phyloP scores from a whole-genome alignment of 139 green algal species.

The Gonium pectorale region DNA sequence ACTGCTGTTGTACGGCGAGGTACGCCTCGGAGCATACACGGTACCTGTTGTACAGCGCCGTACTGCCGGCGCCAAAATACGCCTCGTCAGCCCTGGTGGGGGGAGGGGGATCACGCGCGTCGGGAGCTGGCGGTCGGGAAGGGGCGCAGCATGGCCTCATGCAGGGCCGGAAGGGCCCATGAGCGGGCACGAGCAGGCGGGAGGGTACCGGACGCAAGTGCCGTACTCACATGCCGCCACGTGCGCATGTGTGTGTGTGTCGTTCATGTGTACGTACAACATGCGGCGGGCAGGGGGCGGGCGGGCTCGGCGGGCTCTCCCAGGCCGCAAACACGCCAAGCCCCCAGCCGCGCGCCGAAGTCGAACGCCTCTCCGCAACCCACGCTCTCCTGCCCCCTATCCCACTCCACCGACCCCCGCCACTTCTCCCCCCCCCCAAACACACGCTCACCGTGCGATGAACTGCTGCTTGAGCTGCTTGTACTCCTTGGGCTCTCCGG shows the following conservation, averaged over 20 bases:
- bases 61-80: neutral
- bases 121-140: neutral
- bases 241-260: neutral
- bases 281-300: too few species aligned
- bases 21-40: neutral
- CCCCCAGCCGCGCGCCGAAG: too few species aligned
- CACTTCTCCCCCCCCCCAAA: neutral
- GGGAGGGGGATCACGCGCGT: neutral
- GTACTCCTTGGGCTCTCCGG: constrained; percentile 12
- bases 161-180: neutral
- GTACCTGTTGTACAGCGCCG: neutral
- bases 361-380: too few species aligned
- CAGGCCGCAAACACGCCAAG: too few species aligned
- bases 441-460: neutral
- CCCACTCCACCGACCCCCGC: neutral
- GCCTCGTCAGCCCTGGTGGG: neutral
- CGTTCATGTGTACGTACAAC: neutral
- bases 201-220: neutral
- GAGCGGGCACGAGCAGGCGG: neutral
- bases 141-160: neutral
- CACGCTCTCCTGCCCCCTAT: too few species aligned
- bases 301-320: too few species aligned
- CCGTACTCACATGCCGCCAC: neutral
- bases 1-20: neutral
- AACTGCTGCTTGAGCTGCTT: neutral